phyloP scores from a whole-genome alignment of 1,139 yeast species.

The Geotrichum klebahnii region DNA sequence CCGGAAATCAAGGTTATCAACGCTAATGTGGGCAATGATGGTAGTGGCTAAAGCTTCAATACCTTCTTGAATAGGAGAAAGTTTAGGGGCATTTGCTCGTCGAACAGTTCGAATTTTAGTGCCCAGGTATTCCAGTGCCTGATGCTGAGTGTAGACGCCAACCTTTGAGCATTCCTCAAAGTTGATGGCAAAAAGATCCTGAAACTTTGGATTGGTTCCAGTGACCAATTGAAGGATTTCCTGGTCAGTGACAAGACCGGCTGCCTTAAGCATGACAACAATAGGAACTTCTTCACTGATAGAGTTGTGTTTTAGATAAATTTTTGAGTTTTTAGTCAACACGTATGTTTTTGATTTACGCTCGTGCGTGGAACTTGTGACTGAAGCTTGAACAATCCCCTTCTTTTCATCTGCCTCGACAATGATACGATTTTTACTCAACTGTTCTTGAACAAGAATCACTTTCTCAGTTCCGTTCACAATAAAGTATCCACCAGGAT shows the following conservation, averaged over 20 bases:
- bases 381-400: slow-evolving; percentile 92
- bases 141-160: slow-evolving; percentile 86
- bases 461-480: slow-evolving; percentile 98
- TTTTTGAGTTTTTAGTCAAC: slow-evolving; percentile 82
- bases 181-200: slow-evolving; percentile 85
- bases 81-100: slow-evolving; percentile 76
- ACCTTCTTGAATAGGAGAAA: slow-evolving; percentile 85
- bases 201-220: slow-evolving; percentile 82
- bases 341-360: slow-evolving; percentile 96
- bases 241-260: slow-evolving; percentile 87
- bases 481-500: slow-evolving; percentile 97
- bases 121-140: slow-evolving; percentile 88
- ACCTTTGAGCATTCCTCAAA: slow-evolving; percentile 89
- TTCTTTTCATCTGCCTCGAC: slow-evolving; percentile 97
- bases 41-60: slow-evolving; percentile 96
- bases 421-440: slow-evolving; percentile 93
- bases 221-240: slow-evolving; percentile 93
- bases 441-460: slow-evolving; percentile 91
- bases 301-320: slow-evolving; percentile 89
- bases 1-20: slow-evolving; percentile 78
- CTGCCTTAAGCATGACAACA: slow-evolving; percentile 88
- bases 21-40: slow-evolving; percentile 90
- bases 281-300: slow-evolving; percentile 94
- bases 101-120: slow-evolving; percentile 87
- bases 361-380: slow-evolving; percentile 95